phyloP scores from a whole-genome alignment of 345 rosid species.

The Eutrema heterophyllum region DNA sequence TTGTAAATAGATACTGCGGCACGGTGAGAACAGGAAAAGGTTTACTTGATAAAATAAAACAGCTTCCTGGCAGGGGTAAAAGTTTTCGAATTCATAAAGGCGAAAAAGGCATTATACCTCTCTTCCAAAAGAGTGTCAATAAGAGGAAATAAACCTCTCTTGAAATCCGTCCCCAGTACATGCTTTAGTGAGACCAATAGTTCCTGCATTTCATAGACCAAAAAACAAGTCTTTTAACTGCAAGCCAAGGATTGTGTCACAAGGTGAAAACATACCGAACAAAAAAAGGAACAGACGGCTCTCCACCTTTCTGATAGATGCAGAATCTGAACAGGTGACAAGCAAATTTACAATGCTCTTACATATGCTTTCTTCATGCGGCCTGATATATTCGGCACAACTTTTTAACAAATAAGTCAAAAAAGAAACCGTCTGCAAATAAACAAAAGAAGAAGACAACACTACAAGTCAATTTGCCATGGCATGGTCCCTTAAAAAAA shows the following conservation, averaged over 20 bases:
- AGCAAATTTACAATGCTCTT: slow-evolving; percentile 96
- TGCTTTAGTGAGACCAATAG: slow-evolving; percentile 90
- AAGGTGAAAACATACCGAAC: slow-evolving; percentile 1
- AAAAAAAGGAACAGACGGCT: slow-evolving; percentile 2
- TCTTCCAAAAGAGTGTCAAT: slow-evolving; percentile 92
- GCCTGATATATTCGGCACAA: slow-evolving; percentile 88
- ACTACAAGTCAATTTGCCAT: slow-evolving; percentile 11
- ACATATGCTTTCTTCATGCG: slow-evolving; percentile 94
- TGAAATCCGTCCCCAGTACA: slow-evolving; percentile 96
- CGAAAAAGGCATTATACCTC: slow-evolving; percentile 44
- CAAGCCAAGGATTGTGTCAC: slow-evolving; percentile 2
- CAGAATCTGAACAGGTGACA: slow-evolving; percentile 96
- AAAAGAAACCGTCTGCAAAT: slow-evolving; percentile 93
- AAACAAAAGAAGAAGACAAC: slow-evolving; percentile 20
- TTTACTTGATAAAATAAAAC: slow-evolving; percentile 11
- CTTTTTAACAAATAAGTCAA: slow-evolving; percentile 94
- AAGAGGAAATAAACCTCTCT: slow-evolving; percentile 95
- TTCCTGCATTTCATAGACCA: slow-evolving; percentile 57
- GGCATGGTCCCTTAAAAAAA: not conserved
- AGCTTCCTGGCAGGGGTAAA: slow-evolving; percentile 2
- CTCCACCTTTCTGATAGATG: slow-evolving; percentile 83
- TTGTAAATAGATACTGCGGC: not conserved
- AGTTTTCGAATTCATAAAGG: slow-evolving; percentile 1
- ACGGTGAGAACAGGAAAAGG: not conserved
- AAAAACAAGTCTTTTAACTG: not conserved